These are phyloP conservation scores for Mycena alexandri DNA, from an alignment of 768 basidiomycete genomes.

Conservation along the genomic window DNA sequence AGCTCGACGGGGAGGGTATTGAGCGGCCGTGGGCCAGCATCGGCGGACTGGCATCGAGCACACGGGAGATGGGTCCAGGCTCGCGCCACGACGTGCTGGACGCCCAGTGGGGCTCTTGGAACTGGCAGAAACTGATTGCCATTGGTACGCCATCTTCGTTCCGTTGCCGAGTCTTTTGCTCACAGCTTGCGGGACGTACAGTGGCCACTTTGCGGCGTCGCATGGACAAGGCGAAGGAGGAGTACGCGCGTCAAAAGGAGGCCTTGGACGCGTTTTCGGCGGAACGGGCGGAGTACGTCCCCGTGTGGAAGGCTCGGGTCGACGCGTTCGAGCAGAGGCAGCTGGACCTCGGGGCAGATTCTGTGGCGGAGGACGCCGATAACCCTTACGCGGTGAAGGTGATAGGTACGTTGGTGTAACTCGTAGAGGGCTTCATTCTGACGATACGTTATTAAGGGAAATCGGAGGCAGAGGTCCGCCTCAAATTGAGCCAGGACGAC, in stretches of 20 bases:
- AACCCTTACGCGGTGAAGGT: neutral
- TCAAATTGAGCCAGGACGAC: neutral
- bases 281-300: conserved; percentile 1
- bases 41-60: too few relatives aligned
- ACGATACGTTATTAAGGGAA: neutral
- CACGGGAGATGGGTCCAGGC: too few relatives aligned
- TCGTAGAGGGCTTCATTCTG: too few relatives aligned
- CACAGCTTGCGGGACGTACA: too few relatives aligned
- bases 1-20: conserved; percentile 49
- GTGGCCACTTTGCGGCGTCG: neutral
- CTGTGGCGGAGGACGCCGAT: neutral
- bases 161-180: too few relatives aligned
- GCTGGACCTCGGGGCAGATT: neutral
- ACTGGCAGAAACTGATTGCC: conserved; percentile 44
- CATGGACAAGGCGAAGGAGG: neutral
- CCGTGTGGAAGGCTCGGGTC: conserved; percentile 13
- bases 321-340: conserved; percentile 8
- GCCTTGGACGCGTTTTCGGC: conserved; percentile 13
- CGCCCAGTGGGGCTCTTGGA: conserved; percentile 42
- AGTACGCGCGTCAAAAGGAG: conserved; percentile 4
- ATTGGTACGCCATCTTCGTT: conserved; percentile 35
- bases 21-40: too few relatives aligned
- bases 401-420: too few relatives aligned
- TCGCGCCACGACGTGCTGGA: too few relatives aligned
- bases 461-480: neutral